Base-by-base conservation (phyloP, 2,329 filamentous ascomycete genomes). In the Epichloe amarillans region DNA sequence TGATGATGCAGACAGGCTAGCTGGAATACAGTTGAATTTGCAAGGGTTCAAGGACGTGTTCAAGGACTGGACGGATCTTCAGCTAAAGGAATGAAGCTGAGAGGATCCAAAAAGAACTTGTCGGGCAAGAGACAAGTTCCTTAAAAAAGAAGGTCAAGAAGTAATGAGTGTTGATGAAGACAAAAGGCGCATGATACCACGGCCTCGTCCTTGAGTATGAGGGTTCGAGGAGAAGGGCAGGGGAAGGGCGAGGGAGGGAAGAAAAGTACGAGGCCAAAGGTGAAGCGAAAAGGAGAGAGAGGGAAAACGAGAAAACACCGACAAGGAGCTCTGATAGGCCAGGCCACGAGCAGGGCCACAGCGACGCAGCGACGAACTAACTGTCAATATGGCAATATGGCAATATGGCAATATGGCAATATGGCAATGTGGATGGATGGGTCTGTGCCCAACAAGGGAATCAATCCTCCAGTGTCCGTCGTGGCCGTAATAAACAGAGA, bases 31-130 rank as follows among this genome's bases (percentile, higher is more conserved):
- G 14, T 14, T 50, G 26, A 40, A 47, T 54, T 26, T 35, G 55
- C 46, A 44, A 49, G 51, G 53, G 48, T 39, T 39, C 6, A n/a
- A 30, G 48, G 42, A 67, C 61, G 60, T 26, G 48, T 33, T 39
- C n/a, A n/a, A 30, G 48, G 42, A 67, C 61, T 61, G 69, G 69
- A 68, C 67, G 66, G 64, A 67, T 61, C 63, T 59, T 58, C 62
- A 55, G 60, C 58, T 58, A 54, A 64, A 59, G 61, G 62, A 62
- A 60, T 61, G 57, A 62, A 61, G 58, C 60, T 60, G 59, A 46
- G 53, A 39, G 30, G 41, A 53, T 49, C 46, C 46, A 10, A 37
- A 19, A 52, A 37, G 38, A 40, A 41, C 14, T 38, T 46, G 51
- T 45, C 38, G 14, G 14, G 44, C 33, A 37, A 46, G 10, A 30